Evolutionary conservation across 225 moss, liverwort and hornwort genomes (phyloP), one percentile per base, ranked within the genome.

Genomic region (Polytrichum commune): DNA sequence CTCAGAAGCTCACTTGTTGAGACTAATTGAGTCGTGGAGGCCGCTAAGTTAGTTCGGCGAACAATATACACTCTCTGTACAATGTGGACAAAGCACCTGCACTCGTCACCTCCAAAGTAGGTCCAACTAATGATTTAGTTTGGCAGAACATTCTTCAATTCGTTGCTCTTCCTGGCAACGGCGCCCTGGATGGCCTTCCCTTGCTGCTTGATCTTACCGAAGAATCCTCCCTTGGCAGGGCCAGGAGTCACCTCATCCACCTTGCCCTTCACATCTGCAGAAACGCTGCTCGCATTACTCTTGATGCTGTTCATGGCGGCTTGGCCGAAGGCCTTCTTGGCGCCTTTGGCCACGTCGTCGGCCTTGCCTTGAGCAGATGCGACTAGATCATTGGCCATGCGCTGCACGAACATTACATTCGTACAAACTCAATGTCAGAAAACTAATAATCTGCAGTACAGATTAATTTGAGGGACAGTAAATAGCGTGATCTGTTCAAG

Each of bases 151-250:
- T n/a, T 26, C 81, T 81, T 67, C 0, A 28, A 27, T 7, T 77
- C 67, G 0, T 74, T 38, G 8, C 71, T 71, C 71, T 62, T 72
- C 25, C 61, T 19, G 6, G 75, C 79, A 1, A 79, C 63, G 10
- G 73, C 64, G 25, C 73, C 65, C 65, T 69, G 73, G 1, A 60
- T 1, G 4, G 69, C 65, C 32, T 18, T 73, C 6, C 19, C 62
- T 30, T 85, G 76, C 76, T 79, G 82, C 62, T 71, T 72, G 35
- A 85, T 85, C 69, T 85, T 85, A 1, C 79, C 74, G 54, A 82
- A 85, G 29, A 85, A 79, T 0, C 85, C 85, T 8, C 74, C 76
- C 53, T 71, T 68, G 4, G 81, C 77, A 3, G 60, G 20, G 29
- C 29, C 29, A 0, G 73, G 33, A 0, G 84, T 29, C 8, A 25